Conservation (phyloP, 2,329 filamentous ascomycete genomes). For the Biscogniauxia marginata region DNA sequence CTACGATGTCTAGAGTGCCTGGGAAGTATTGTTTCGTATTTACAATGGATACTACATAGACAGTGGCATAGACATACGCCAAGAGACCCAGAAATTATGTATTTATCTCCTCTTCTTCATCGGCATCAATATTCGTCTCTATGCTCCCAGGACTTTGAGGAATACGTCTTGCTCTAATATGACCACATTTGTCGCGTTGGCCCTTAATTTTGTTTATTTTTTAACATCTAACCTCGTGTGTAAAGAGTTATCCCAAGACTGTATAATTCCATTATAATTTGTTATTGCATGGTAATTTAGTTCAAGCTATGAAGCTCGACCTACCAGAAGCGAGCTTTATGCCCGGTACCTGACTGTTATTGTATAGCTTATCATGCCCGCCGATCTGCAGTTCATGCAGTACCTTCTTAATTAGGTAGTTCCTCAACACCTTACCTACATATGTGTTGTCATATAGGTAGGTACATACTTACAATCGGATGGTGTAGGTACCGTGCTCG, state of each 20-base stretch:
- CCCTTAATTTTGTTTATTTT: too few relatives aligned
- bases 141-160: too few relatives aligned
- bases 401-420: conserved; percentile 19
- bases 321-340: conserved; percentile 16
- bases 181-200: too few relatives aligned
- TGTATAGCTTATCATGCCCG: conserved; percentile 18
- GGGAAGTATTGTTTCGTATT: not conserved
- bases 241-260: not conserved
- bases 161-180: too few relatives aligned
- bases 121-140: too few relatives aligned
- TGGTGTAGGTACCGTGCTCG: not conserved
- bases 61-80: too few relatives aligned
- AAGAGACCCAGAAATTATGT: too few relatives aligned
- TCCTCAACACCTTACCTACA: not conserved
- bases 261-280: not conserved
- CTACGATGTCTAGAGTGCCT: not conserved
- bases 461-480: not conserved
- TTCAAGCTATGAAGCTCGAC: conserved; percentile 1
- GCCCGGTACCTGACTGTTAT: conserved; percentile 10
- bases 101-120: too few relatives aligned
- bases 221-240: too few relatives aligned
- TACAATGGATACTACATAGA: too few relatives aligned
- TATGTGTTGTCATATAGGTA: not conserved
- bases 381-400: conserved; percentile 7
- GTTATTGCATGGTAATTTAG: not conserved